Percentiles rank a stretch among this genome's conserved stretches.
These are phyloP conservation scores for Cordyceps militaris DNA, from an alignment of 2,329 filamentous ascomycete genomes.

Conservation along the genomic window DNA sequence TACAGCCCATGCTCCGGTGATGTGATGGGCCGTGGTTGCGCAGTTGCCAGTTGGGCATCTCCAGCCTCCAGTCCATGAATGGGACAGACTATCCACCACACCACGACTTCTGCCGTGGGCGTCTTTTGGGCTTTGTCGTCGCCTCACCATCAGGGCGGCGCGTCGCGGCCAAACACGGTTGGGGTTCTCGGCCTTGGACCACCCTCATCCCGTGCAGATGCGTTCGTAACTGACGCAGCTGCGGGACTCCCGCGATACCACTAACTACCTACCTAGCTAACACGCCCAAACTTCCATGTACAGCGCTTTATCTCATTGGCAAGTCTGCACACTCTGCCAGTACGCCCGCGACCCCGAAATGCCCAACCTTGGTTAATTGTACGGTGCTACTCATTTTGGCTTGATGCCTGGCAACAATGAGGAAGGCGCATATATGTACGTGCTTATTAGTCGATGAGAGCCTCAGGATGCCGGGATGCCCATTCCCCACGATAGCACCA, in stretches of 20 bases:
- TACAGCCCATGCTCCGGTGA: background rate
- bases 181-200: background rate
- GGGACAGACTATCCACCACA: background rate
- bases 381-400: background rate
- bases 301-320: background rate
- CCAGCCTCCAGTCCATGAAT: background rate
- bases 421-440: background rate
- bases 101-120: background rate
- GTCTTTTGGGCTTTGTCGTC: background rate
- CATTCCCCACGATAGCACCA: constrained; percentile 4
- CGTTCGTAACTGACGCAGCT: constrained; percentile 4
- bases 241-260: background rate
- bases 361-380: background rate
- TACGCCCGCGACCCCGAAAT: background rate
- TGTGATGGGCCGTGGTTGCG: background rate
- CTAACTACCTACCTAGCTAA: background rate
- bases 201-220: background rate
- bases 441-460: background rate
- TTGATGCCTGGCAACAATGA: background rate
- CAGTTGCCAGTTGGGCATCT: constrained; percentile 12
- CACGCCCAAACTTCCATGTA: too few relatives aligned
- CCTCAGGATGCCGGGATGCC: background rate
- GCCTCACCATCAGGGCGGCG: background rate
- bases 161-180: background rate
- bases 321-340: background rate